Percentiles rank a stretch among this genome's conserved stretches.
Conservation (phyloP, 2,329 filamentous ascomycete genomes). For the Magnaporthiopsis rhizophila region DNA sequence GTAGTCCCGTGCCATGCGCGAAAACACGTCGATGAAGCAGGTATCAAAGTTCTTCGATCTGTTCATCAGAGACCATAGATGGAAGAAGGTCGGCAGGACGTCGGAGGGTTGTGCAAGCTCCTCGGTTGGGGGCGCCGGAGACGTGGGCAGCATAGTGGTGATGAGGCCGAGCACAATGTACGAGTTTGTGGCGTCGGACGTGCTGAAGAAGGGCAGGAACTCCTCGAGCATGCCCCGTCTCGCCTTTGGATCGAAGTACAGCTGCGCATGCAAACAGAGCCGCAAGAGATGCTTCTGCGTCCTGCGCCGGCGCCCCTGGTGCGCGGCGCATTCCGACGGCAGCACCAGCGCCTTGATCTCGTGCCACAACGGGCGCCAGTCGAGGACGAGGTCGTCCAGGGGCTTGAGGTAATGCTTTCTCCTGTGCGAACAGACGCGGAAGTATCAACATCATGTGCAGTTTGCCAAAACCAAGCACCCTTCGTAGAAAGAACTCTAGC, state of each 20-base stretch:
- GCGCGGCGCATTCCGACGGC: conserved; percentile 68
- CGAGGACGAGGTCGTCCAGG: conserved; percentile 78
- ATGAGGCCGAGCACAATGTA: conserved; percentile 87
- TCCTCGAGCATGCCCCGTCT: conserved; percentile 75
- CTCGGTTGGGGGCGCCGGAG: conserved; percentile 63
- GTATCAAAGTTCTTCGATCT: conserved; percentile 82
- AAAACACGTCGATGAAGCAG: conserved; percentile 83
- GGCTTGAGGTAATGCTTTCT: conserved; percentile 94
- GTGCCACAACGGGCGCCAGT: conserved; percentile 89
- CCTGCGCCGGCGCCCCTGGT: conserved; percentile 47
- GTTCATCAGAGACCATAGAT: conserved; percentile 89
- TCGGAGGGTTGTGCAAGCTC: conserved; percentile 76
- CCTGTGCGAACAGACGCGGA: conserved; percentile 33
- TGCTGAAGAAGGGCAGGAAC: conserved; percentile 80
- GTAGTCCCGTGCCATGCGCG: conserved; percentile 77
- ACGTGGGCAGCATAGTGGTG: conserved; percentile 81
- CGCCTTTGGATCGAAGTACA: conserved; percentile 87
- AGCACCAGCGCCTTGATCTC: conserved; percentile 88
- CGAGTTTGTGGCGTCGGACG: conserved; percentile 83
- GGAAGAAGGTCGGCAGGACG: conserved; percentile 90
- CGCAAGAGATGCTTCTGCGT: conserved; percentile 66
- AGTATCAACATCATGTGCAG: background rate
- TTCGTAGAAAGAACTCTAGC: conserved; percentile 17
- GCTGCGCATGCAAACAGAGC: conserved; percentile 80
- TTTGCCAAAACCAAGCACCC: background rate